Evolutionary conservation across 495 filamentous ascomycete genomes (phyloP), one percentile per base, ranked within the genome.

Genomic region (Trichoderma virens): DNA sequence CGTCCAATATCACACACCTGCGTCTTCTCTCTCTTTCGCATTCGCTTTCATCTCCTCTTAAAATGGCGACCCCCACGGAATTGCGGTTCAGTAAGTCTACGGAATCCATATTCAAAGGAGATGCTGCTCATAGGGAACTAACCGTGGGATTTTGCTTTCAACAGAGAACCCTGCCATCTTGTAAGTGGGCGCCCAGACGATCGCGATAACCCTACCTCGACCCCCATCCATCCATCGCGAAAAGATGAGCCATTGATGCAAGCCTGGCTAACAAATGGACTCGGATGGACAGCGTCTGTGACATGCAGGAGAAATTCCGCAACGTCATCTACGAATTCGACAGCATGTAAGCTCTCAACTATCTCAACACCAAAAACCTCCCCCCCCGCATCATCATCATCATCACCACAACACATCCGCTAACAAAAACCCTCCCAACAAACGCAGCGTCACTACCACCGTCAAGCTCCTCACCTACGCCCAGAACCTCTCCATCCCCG

Each of bases 281-380:
- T 60, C 63, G 27, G 62, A 38, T 1, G 0, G 9, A 35, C 69
- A 98, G 93, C 68, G 83, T 98, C 70, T 98, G 94, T 79, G 94
- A 98, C 70, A 83, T 97, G 67, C 94, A 98, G 81, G 93, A 97
- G 67, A 93, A 90, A 72, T 98, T 98, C 79, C 84, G 91, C 51
- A 75, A 79, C 5, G 85, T 85, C 45, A 95, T 98, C 71, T 83
- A 85, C 73, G 87, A 95, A 73, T 97, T 91, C 70, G 79, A 89
- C 59, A 90, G 89, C 70, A 79, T 96, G 89, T 91, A 80, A 60
- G 74, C 23, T 27, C 60, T n/a, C 38, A 23, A 9, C 31, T 54
- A 82, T n/a, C 67, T 76, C 67, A 86, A 85, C 65, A 73, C 86
- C 64, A 74, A 85, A 56, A 74, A 71, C 68, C 80, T 80, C 16